Conservation (phyloP, 2,329 filamentous ascomycete genomes). For the Intubia oerlemansii region DNA sequence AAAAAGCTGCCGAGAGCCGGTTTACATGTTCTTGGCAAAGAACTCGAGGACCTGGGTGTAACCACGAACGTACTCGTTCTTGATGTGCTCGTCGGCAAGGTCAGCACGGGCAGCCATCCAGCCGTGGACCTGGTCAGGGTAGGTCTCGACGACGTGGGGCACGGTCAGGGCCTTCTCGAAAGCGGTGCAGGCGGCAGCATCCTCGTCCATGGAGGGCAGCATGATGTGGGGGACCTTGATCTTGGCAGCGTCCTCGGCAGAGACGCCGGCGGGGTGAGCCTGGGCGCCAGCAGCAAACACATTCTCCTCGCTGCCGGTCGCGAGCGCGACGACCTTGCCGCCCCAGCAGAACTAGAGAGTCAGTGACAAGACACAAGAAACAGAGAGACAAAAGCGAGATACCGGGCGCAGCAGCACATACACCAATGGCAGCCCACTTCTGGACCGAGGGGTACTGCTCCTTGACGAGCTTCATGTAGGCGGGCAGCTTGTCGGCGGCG, state of each 20-base stretch:
- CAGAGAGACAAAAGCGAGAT: no score
- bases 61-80: slow-evolving; percentile 38
- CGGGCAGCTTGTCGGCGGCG: slow-evolving; percentile 27
- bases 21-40: slow-evolving; percentile 27
- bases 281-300: slow-evolving; percentile 32
- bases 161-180: slow-evolving; percentile 31
- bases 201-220: slow-evolving; percentile 46
- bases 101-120: slow-evolving; percentile 52
- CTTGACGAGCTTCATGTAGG: slow-evolving; percentile 30
- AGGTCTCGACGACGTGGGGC: slow-evolving; percentile 42
- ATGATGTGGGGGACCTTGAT: slow-evolving; percentile 40
- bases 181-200: slow-evolving; percentile 29
- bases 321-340: slow-evolving; percentile 39
- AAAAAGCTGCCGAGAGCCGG: no score
- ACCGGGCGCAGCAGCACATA: slow-evolving; percentile 18
- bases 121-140: slow-evolving; percentile 45
- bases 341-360: slow-evolving; percentile 46
- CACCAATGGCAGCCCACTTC: slow-evolving; percentile 39
- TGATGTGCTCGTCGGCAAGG: slow-evolving; percentile 31
- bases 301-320: slow-evolving; percentile 25
- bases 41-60: slow-evolving; percentile 38
- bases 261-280: slow-evolving; percentile 41
- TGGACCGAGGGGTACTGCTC: slow-evolving; percentile 30
- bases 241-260: slow-evolving; percentile 34
- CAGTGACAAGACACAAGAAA: no score